Evolutionary conservation across 192 early-diverging fungal species (phyloP).

Genomic region (Gonapodya sp.): DNA sequence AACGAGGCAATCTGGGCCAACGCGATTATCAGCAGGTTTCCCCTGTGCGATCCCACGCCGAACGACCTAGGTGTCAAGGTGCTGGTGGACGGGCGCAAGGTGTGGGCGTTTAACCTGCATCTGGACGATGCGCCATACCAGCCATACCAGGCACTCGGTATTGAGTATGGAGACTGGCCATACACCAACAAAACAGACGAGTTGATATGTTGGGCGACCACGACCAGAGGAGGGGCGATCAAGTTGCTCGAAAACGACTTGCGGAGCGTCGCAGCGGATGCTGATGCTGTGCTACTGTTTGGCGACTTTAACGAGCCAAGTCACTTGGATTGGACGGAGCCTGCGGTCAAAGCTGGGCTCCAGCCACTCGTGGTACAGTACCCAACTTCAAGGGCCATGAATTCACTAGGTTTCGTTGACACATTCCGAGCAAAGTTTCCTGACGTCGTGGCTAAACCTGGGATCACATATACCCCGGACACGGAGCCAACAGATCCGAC

Average conservation of each 20-base stretch:
- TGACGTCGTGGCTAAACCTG: background rate
- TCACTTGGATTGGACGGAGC: constrained; percentile 28
- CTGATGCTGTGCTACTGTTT: constrained; percentile 25
- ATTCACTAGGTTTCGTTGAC: constrained; percentile 25
- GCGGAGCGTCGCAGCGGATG: constrained; percentile 14
- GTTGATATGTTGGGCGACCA: constrained; percentile 20
- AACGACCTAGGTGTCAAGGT: constrained; percentile 29
- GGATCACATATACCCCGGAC: background rate
- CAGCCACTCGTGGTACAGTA: constrained; percentile 23
- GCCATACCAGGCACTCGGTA: constrained; percentile 27
- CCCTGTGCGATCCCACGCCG: constrained; percentile 20
- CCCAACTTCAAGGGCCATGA: constrained; percentile 20
- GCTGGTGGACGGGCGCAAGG: constrained; percentile 21
- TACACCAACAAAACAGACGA: constrained; percentile 20
- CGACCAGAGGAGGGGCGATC: constrained; percentile 23
- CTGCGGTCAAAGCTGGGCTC: constrained; percentile 20
- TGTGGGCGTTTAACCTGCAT: constrained; percentile 32
- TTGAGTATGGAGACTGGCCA: constrained; percentile 24
- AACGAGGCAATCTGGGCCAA: background rate
- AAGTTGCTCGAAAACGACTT: constrained; percentile 20
- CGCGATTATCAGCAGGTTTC: constrained; percentile 25
- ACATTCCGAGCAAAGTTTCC: constrained; percentile 20
- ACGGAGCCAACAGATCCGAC: background rate
- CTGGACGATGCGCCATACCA: constrained; percentile 28
- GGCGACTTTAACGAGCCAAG: constrained; percentile 32